These are phyloP conservation scores for Tricladium varicosporioides DNA, from an alignment of 2,329 filamentous ascomycete species.

Conservation along the genomic window DNA sequence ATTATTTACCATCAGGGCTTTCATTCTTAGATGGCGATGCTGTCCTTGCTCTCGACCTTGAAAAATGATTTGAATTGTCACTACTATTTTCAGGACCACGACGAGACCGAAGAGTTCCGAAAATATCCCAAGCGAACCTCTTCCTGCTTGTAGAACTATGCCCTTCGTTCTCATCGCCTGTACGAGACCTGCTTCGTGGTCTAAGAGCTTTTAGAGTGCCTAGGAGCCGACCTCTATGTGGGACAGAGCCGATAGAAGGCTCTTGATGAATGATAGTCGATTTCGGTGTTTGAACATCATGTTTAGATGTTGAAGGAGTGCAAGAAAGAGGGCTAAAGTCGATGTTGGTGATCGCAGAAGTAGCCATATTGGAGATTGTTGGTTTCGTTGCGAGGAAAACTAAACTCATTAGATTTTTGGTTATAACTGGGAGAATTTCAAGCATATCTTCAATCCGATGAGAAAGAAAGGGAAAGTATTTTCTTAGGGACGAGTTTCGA, in stretches of 20 bases:
- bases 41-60: slow-evolving; percentile 2
- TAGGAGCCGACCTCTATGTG: slow-evolving; percentile 6
- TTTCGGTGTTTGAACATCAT: background rate
- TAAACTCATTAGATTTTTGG: background rate
- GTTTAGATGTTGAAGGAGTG: slow-evolving; percentile 8
- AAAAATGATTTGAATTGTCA: background rate
- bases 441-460: background rate
- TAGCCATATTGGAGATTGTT: slow-evolving; percentile 20
- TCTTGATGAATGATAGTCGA: background rate
- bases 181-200: background rate
- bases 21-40: slow-evolving; percentile 11
- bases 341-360: slow-evolving; percentile 5
- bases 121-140: slow-evolving; percentile 20
- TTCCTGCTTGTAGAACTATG: slow-evolving; percentile 7
- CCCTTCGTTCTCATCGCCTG: slow-evolving; percentile 8
- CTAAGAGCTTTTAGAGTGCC: slow-evolving; percentile 9
- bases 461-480: background rate
- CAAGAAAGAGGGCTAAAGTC: slow-evolving; percentile 14
- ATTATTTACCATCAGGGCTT: background rate
- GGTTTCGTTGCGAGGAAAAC: background rate
- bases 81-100: background rate
- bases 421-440: background rate
- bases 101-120: slow-evolving; percentile 9
- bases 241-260: background rate
- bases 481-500: background rate